Percentiles rank a stretch among this genome's conserved stretches.
These are phyloP conservation scores for Zygotorulaspora sp. DNA, from an alignment of 805 yeast genomes.

Conservation along the genomic window DNA sequence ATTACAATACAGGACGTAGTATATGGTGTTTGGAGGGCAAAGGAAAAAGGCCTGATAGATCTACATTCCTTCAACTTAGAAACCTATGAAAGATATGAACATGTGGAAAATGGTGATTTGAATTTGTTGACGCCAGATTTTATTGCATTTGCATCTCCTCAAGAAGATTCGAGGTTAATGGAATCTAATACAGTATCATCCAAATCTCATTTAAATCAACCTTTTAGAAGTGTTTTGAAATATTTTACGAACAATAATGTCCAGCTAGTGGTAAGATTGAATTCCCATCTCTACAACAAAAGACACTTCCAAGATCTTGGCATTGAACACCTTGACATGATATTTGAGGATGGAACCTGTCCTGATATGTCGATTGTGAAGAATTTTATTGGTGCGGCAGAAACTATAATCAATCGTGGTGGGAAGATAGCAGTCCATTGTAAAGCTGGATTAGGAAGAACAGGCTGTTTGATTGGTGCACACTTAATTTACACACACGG, in stretches of 20 bases:
- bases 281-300: constrained; percentile 86
- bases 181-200: constrained; percentile 15
- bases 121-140: constrained; percentile 89
- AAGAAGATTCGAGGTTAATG: constrained; percentile 47
- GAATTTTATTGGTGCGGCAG: constrained; percentile 92
- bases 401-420: constrained; percentile 75
- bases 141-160: constrained; percentile 97
- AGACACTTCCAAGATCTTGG: constrained; percentile 76
- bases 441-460: constrained; percentile 96
- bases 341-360: constrained; percentile 97
- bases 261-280: constrained; percentile 83
- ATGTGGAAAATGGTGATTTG: constrained; percentile 96
- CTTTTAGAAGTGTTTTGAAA: constrained; percentile 74
- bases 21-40: constrained; percentile 96
- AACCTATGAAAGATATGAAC: constrained; percentile 88
- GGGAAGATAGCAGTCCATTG: constrained; percentile 99
- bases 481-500: constrained; percentile 94
- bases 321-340: constrained; percentile 89
- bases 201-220: constrained; percentile 50
- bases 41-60: constrained; percentile 84
- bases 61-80: constrained; percentile 83
- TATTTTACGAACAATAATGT: constrained; percentile 72
- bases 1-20: constrained; percentile 91
- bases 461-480: constrained; percentile 97
- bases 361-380: constrained; percentile 92